Base-by-base conservation (phyloP, 495 filamentous ascomycete species). In the Trichocladium uniseriatum region DNA sequence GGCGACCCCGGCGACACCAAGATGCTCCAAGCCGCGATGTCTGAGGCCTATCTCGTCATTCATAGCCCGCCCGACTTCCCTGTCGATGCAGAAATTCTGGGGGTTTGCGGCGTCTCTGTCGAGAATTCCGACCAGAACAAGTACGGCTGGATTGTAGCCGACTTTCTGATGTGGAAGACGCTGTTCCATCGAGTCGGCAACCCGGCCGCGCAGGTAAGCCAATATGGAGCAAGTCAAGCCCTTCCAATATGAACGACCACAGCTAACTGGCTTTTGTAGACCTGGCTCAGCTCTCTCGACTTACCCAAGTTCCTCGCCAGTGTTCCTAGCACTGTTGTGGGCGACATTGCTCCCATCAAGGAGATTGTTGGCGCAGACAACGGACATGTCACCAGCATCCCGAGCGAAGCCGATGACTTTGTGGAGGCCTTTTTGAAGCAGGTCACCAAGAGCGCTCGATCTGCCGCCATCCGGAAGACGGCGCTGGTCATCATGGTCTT, bases 131-230 rank as follows among this genome's bases (percentile, higher is more conserved):
- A 48, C 19, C 51, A 34, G 19, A 37, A 57, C 32, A 54, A 61
- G 24, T 61, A 66, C 13, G 69, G 58, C 31, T 71, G 66, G 64
- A 65, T 68, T 16, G 57, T 64, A 5, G 43, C 55, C 22, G 67
- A 71, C 47, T 70, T 69, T 41, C 34, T 71, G 8, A 53, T 49
- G 0, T 71, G 61, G 52, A 67, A 66, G 54, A 38, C 53, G 10
- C 59, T 65, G 7, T 58, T 69, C 42, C 31, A 59, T n/a, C 43
- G 48, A 5, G 55, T 65, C 31, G 57, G 57, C 14, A n/a, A 52
- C 1, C 44, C 18, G 3, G 9, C 13, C 5, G 20, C 28, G 5
- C 57, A 63, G 51, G 60, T 58, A 9, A 21, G 54, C 53, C 3
- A 15, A 40, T 5, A 20, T 8, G 6, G 5, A 5, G 15, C 2